Conservation (phyloP, 192 early-diverging fungal genomes). For the Diversispora epigaea region DNA sequence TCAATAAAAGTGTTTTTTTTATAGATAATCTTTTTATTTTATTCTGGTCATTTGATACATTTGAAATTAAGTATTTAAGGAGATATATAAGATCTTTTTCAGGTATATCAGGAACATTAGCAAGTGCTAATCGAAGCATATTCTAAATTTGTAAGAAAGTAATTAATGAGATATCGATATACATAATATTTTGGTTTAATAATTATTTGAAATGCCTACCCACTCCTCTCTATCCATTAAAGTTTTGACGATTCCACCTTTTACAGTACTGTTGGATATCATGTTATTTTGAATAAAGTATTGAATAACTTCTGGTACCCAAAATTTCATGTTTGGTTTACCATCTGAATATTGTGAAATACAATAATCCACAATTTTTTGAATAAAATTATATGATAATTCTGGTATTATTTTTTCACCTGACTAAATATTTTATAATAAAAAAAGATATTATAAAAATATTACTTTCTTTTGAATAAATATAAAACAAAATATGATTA, state of each 20-base stretch:
- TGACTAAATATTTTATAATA: not conserved
- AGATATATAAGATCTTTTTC: conserved; percentile 18
- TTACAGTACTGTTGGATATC: not conserved
- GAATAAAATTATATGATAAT: conserved; percentile 9
- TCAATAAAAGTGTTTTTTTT: not conserved
- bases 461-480: not conserved
- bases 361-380: conserved; percentile 2
- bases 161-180: not conserved
- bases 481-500: not conserved
- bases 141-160: not conserved
- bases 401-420: not conserved
- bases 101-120: not conserved
- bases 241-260: conserved; percentile 2
- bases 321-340: conserved; percentile 5
- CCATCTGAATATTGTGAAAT: not conserved
- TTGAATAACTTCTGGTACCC: not conserved
- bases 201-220: not conserved
- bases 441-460: not conserved
- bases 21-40: conserved; percentile 1
- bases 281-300: conserved; percentile 1
- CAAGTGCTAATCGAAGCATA: not conserved
- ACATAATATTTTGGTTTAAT: not conserved
- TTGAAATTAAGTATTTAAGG: not conserved
- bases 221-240: conserved; percentile 8
- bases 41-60: not conserved